Evolutionary conservation across 768 basidiomycete species (phyloP).

Genomic region (Multifurca ochricompacta): DNA sequence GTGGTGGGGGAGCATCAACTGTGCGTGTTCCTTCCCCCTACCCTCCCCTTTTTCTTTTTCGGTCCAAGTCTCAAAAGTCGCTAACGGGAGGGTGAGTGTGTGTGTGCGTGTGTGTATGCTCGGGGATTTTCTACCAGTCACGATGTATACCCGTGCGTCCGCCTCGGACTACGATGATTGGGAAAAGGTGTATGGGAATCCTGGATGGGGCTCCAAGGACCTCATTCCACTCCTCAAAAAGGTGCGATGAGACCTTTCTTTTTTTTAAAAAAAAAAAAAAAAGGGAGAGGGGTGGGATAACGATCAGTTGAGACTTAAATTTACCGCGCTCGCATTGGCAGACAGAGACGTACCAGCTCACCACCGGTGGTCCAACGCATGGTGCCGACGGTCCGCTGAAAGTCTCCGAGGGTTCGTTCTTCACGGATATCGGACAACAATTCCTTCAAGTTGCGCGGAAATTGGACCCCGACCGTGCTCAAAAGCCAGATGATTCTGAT

Average conservation of each 20-base stretch:
- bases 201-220: slow-evolving; percentile 52
- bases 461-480: too few relatives aligned
- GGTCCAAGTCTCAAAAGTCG: background rate
- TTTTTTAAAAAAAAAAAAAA: too few relatives aligned
- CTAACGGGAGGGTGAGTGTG: too few relatives aligned
- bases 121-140: slow-evolving; percentile 22
- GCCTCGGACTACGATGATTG: slow-evolving; percentile 63
- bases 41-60: background rate
- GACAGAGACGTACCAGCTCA: slow-evolving; percentile 34
- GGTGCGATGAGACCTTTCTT: too few relatives aligned
- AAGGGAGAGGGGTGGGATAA: background rate
- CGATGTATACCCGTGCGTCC: slow-evolving; percentile 49
- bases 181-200: slow-evolving; percentile 45
- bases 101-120: background rate
- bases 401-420: slow-evolving; percentile 26
- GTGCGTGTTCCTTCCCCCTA: slow-evolving; percentile 33
- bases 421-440: slow-evolving; percentile 23
- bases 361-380: slow-evolving; percentile 30
- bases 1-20: slow-evolving; percentile 50
- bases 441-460: slow-evolving; percentile 23
- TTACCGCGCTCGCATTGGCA: slow-evolving; percentile 14
- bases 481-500: too few relatives aligned
- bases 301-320: background rate
- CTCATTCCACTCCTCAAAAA: slow-evolving; percentile 52
- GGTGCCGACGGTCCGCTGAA: slow-evolving; percentile 40